These are phyloP conservation scores for Nissolia schottii DNA, from an alignment of 306 rosid species.

Conservation along the genomic window DNA sequence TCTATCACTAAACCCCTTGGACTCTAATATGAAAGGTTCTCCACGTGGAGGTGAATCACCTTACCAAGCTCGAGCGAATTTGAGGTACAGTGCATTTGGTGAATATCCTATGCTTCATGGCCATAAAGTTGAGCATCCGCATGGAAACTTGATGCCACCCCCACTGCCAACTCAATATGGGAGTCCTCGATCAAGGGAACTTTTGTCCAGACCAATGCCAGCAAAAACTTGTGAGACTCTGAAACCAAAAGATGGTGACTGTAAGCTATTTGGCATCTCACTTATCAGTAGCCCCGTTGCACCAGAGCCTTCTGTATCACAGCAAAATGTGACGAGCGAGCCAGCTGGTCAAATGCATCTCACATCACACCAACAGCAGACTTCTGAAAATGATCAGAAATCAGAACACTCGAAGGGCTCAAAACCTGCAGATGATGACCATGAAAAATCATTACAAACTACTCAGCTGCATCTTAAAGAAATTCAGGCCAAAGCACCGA, in stretches of 20 bases:
- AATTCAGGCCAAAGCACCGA: slow-evolving; percentile 43
- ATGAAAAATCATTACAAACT: slow-evolving; percentile 37
- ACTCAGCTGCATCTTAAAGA: slow-evolving; percentile 41
- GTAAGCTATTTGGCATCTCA: slow-evolving; percentile 78
- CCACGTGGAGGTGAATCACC: slow-evolving; percentile 39
- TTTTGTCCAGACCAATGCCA: slow-evolving; percentile 30
- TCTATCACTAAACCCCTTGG: slow-evolving; percentile 53
- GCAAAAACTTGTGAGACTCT: slow-evolving; percentile 38
- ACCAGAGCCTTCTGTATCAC: slow-evolving; percentile 35
- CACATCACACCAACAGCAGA: slow-evolving; percentile 21
- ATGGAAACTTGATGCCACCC: slow-evolving; percentile 69
- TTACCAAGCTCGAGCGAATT: slow-evolving; percentile 50
- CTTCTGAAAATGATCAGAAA: slow-evolving; percentile 42
- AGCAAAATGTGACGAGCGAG: slow-evolving; percentile 31
- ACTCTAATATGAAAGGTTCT: slow-evolving; percentile 49
- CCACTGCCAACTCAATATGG: slow-evolving; percentile 48
- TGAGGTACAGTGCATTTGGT: slow-evolving; percentile 42
- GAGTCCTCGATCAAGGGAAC: slow-evolving; percentile 41
- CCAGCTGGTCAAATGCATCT: slow-evolving; percentile 23
- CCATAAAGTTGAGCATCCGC: slow-evolving; percentile 51
- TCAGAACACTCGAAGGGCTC: slow-evolving; percentile 50
- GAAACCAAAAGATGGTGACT: slow-evolving; percentile 63
- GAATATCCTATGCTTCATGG: slow-evolving; percentile 45
- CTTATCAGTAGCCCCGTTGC: slow-evolving; percentile 37
- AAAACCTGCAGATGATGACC: slow-evolving; percentile 39